Base-by-base conservation (phyloP, 1,284 basidiomycete species). In the Waitea zeae region DNA sequence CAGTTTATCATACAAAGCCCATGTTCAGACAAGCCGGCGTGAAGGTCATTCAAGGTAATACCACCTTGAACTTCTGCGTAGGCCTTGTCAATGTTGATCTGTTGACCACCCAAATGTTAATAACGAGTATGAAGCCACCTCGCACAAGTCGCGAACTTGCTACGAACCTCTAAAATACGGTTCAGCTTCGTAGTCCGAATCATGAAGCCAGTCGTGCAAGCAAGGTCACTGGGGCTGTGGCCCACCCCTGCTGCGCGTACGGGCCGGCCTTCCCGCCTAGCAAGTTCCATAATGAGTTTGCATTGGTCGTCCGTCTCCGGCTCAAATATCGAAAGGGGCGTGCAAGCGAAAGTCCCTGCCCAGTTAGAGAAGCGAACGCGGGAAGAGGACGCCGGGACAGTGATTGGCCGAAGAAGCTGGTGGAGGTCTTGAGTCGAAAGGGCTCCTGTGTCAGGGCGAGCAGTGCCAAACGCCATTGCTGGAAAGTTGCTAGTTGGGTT, bases 211-310 rank as follows among this genome's bases (percentile, higher is more conserved):
- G 61, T 67, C 0, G 86, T 89, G 54, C 86, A 93, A 0, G 83
- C 79, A 35, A 97, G 63, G 57, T 97, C 93, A 50, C 78, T 84
- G 7, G 93, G 95, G 42, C 80, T 86, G 57, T 97, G 93, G 0
- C 89, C 90, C 6, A 88, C 73, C 6, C 92, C 93, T 18, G 80
- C 79, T 0, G 87, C 82, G 37, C 90, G 74, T 26, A 97, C 62
- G 19, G 67, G 64, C 43, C 69, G 72, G 9, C 67, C 61, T 47
- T 86, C 72, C 30, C 83, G 61, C 11, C 79, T 63, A 0, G 90
- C 90, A 17, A 90, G 71, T 54, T 90, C 88, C 20, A 98, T 62
- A 31, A 93, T 64, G 42, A 75, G 67, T 30, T 70, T 64, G 47
- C 87, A 86, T 37, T 97, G 68, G 40, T 68, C 54, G 27, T 76